phyloP scores from a whole-genome alignment of 129 eudicot species.

The Flaveria robusta region DNA sequence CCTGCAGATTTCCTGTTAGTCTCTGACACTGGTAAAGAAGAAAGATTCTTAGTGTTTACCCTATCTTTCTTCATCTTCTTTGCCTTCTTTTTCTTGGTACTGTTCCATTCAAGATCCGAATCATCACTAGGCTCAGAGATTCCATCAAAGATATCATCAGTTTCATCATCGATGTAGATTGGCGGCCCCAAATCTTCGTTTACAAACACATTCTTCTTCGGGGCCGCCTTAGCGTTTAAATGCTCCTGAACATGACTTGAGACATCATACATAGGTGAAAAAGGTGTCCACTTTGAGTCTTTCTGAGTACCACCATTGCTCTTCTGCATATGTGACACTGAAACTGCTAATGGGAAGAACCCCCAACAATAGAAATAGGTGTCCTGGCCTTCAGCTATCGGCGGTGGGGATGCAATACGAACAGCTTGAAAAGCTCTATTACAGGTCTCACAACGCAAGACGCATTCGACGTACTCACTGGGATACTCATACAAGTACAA shows the following conservation, averaged over 20 bases:
- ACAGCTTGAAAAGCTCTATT: slow-evolving; percentile 85
- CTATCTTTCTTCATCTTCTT: slow-evolving; percentile 35
- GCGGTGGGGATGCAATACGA: slow-evolving; percentile 62
- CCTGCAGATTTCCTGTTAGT: slow-evolving; percentile 44
- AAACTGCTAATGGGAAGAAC: slow-evolving; percentile 75
- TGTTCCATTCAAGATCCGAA: slow-evolving; percentile 69
- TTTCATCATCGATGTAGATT: slow-evolving; percentile 65
- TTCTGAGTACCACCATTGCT: slow-evolving; percentile 38
- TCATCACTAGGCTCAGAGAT: slow-evolving; percentile 61
- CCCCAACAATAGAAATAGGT: slow-evolving; percentile 78
- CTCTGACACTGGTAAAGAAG: slow-evolving; percentile 30
- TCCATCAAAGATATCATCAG: slow-evolving; percentile 52
- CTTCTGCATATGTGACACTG: slow-evolving; percentile 53
- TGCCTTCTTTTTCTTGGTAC: slow-evolving; percentile 32
- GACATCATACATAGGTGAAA: slow-evolving; percentile 64
- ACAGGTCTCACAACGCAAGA: slow-evolving; percentile 74
- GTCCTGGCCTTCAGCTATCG: slow-evolving; percentile 52
- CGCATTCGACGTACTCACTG: slow-evolving; percentile 56
- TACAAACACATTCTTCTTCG: slow-evolving; percentile 23
- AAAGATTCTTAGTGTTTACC: slow-evolving; percentile 27
- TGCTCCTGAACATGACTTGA: slow-evolving; percentile 35
- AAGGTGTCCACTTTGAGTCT: slow-evolving; percentile 64
- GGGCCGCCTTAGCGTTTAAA: slow-evolving; percentile 25
- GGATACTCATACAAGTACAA: slow-evolving; percentile 71
- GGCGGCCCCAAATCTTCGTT: slow-evolving; percentile 45